Conservation (phyloP, 1,284 basidiomycete genomes). For the Sporisorium scitamineum region DNA sequence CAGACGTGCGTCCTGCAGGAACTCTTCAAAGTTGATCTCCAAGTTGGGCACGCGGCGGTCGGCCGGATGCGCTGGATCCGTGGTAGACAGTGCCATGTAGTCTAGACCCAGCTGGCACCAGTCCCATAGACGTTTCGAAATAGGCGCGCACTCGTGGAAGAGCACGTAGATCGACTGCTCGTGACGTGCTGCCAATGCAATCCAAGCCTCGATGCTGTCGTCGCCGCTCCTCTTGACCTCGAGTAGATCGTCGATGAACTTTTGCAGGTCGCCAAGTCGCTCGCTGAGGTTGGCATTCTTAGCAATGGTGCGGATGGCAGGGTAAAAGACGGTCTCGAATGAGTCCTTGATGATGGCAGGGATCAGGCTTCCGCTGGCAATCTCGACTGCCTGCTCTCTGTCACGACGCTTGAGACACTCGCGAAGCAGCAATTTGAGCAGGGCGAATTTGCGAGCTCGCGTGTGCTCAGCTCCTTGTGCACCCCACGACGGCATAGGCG, state of each 20-base stretch:
- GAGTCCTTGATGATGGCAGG: slow-evolving; percentile 65
- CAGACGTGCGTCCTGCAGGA: slow-evolving; percentile 64
- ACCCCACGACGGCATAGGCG: slow-evolving; percentile 52
- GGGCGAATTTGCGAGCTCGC: slow-evolving; percentile 64
- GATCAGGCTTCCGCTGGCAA: slow-evolving; percentile 60
- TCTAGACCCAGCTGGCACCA: slow-evolving; percentile 64
- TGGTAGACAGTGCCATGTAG: slow-evolving; percentile 66
- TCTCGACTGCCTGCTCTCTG: slow-evolving; percentile 58
- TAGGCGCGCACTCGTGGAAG: slow-evolving; percentile 64
- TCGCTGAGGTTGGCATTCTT: slow-evolving; percentile 54
- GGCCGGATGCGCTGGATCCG: slow-evolving; percentile 62
- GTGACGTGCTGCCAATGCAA: slow-evolving; percentile 62
- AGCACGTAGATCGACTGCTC: slow-evolving; percentile 65
- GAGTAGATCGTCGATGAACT: slow-evolving; percentile 65
- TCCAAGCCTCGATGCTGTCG: slow-evolving; percentile 59
- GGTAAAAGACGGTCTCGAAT: slow-evolving; percentile 63
- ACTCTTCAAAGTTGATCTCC: slow-evolving; percentile 67
- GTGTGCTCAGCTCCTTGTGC: slow-evolving; percentile 47
- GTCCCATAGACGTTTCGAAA: slow-evolving; percentile 59
- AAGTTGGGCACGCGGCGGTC: slow-evolving; percentile 61
- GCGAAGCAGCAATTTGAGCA: slow-evolving; percentile 64
- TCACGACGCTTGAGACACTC: slow-evolving; percentile 64
- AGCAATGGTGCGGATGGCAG: slow-evolving; percentile 56
- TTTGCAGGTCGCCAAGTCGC: slow-evolving; percentile 64
- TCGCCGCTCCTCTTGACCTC: slow-evolving; percentile 54